Conservation (phyloP, 2,329 filamentous ascomycete species). For the Graphilbum ipis-grandicollis region DNA sequence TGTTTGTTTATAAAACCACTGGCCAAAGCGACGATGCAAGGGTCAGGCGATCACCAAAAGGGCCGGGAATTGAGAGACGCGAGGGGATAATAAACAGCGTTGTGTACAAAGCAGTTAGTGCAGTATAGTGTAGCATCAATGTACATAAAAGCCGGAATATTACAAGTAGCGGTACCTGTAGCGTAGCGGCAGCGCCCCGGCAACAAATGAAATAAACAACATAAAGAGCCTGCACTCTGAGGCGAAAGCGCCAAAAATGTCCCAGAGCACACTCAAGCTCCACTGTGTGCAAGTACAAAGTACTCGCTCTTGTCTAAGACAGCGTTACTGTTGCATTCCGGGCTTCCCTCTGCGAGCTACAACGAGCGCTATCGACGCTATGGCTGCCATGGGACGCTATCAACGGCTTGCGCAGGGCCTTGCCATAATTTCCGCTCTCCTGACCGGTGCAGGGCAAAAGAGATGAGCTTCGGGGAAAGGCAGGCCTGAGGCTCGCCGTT, state of each 20-base stretch:
- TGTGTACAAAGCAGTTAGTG: no score
- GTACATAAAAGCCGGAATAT: neutral
- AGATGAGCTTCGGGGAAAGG: constrained; percentile 6
- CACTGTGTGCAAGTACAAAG: neutral
- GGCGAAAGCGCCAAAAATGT: neutral
- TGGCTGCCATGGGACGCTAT: neutral
- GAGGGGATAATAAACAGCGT: neutral
- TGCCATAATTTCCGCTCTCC: constrained; percentile 13
- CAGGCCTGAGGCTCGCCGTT: neutral
- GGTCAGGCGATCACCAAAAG: neutral
- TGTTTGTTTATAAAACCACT: no score
- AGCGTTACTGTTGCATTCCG: neutral
- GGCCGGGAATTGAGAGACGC: neutral
- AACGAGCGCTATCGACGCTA: no score
- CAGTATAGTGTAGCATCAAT: no score
- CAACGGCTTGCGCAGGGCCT: neutral
- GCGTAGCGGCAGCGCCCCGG: no score
- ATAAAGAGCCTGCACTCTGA: neutral
- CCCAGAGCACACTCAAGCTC: neutral
- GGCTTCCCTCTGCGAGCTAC: no score
- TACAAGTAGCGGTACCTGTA: no score
- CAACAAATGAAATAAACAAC: neutral
- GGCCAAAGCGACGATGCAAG: no score
- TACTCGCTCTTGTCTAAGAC: neutral
- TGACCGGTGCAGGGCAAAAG: constrained; percentile 11